Evolutionary conservation across 495 filamentous ascomycete genomes (phyloP).

Genomic region (Trichoderma gamsii): DNA sequence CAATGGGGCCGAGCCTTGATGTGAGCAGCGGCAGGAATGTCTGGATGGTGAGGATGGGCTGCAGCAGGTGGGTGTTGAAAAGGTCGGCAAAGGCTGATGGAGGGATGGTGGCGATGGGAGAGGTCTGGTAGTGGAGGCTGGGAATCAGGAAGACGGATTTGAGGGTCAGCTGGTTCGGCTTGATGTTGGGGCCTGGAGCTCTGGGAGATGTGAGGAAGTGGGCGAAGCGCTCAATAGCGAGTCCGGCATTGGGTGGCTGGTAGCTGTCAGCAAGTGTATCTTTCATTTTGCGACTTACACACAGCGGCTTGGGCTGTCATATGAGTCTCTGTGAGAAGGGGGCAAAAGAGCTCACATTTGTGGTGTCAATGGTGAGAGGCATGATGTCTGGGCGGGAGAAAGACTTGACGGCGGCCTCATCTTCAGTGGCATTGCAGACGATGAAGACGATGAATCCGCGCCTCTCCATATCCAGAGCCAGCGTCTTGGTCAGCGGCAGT

Average conservation of each 20-base stretch:
- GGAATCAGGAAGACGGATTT: constrained; percentile 74
- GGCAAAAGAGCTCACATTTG: constrained; percentile 47
- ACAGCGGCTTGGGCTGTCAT: background rate
- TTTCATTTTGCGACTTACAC: background rate
- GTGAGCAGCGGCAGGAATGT: constrained; percentile 78
- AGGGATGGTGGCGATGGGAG: constrained; percentile 75
- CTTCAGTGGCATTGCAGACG: constrained; percentile 69
- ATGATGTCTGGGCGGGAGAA: constrained; percentile 73
- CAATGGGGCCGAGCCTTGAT: constrained; percentile 38
- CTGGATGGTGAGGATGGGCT: constrained; percentile 82
- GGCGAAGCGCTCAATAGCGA: constrained; percentile 60
- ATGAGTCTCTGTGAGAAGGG: background rate
- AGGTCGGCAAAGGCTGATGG: constrained; percentile 79
- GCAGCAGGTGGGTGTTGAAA: constrained; percentile 84
- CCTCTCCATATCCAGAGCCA: constrained; percentile 79
- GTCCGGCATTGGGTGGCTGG: constrained; percentile 43
- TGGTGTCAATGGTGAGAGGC: constrained; percentile 75
- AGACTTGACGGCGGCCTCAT: constrained; percentile 71
- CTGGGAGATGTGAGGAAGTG: constrained; percentile 65
- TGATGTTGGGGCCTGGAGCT: constrained; percentile 61
- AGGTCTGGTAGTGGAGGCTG: constrained; percentile 61
- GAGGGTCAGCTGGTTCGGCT: constrained; percentile 66
- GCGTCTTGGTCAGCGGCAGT: constrained; percentile 70
- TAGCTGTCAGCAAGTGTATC: constrained; percentile 20
- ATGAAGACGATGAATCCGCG: constrained; percentile 92